Evolutionary conservation across 208 protist species (phyloP).

Genomic region (Trypanosoma congolense): DNA sequence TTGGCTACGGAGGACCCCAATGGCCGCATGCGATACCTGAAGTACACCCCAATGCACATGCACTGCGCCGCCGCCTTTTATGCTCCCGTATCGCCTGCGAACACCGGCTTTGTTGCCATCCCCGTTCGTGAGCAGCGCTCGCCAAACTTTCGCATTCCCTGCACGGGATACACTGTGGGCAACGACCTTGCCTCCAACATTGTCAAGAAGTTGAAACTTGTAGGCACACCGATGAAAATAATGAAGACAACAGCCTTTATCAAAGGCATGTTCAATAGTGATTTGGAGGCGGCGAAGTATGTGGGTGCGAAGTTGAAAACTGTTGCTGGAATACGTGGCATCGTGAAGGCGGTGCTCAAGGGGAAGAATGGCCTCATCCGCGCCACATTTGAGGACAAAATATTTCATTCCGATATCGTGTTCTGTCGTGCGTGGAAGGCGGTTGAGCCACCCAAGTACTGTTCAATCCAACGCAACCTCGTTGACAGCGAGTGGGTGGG

Average conservation of each 20-base stretch:
- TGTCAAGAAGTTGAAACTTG: slow-evolving; percentile 99
- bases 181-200: slow-evolving; percentile 91
- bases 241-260: slow-evolving; percentile 99
- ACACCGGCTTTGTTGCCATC: slow-evolving; percentile 95
- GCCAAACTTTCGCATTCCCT: slow-evolving; percentile 91
- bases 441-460: slow-evolving; percentile 93
- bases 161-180: slow-evolving; percentile 97
- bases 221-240: slow-evolving; percentile 95
- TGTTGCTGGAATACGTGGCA: slow-evolving; percentile 98
- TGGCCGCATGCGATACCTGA: slow-evolving; percentile 95
- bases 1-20: slow-evolving; percentile 96
- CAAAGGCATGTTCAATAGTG: slow-evolving; percentile 93
- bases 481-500: slow-evolving; percentile 81
- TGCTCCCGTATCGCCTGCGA: slow-evolving; percentile 94
- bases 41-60: slow-evolving; percentile 99
- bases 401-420: slow-evolving; percentile 98
- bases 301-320: slow-evolving; percentile 97
- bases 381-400: slow-evolving; percentile 99
- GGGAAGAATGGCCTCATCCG: slow-evolving; percentile 92
- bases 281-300: slow-evolving; percentile 97
- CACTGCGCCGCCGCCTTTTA: slow-evolving; percentile 98
- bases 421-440: slow-evolving; percentile 98
- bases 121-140: slow-evolving; percentile 58
- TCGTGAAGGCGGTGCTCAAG: slow-evolving; percentile 97
- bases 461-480: slow-evolving; percentile 93